phyloP scores from a whole-genome alignment of 1,139 yeast species.

The Sugiyamaella pinicola region DNA sequence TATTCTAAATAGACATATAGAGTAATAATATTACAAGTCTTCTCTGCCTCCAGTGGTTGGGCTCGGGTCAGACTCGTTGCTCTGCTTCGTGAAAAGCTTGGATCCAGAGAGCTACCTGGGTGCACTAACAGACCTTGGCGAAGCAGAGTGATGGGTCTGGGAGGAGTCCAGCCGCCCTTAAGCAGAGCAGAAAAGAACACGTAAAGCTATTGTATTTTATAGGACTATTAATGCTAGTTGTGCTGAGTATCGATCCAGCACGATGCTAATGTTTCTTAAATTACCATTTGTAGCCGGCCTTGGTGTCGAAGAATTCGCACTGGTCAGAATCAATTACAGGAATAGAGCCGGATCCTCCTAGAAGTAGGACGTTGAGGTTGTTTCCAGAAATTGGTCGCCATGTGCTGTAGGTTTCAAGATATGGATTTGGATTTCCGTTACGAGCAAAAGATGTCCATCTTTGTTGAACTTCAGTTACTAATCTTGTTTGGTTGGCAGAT shows the following conservation, averaged over 20 bases:
- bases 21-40: too few relatives aligned
- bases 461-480: slow-evolving; percentile 34
- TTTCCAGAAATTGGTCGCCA: slow-evolving; percentile 20
- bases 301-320: slow-evolving; percentile 12
- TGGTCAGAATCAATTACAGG: slow-evolving; percentile 5
- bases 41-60: too few relatives aligned
- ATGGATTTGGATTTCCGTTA: slow-evolving; percentile 30
- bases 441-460: slow-evolving; percentile 39
- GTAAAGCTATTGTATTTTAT: neutral
- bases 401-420: slow-evolving; percentile 15
- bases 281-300: slow-evolving; percentile 14
- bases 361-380: slow-evolving; percentile 6
- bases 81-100: too few relatives aligned
- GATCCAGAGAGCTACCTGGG: too few relatives aligned
- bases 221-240: neutral
- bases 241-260: neutral
- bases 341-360: slow-evolving; percentile 12
- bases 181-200: too few relatives aligned
- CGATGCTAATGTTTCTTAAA: neutral
- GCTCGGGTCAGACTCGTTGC: too few relatives aligned
- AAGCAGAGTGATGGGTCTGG: too few relatives aligned
- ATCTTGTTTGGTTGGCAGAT: slow-evolving; percentile 25
- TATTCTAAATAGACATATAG: slow-evolving; percentile 3
- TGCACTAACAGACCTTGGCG: too few relatives aligned
- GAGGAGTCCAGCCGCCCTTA: too few relatives aligned